Evolutionary conservation across 2,329 filamentous ascomycete genomes (phyloP).

Genomic region (Fusarium sp.): DNA sequence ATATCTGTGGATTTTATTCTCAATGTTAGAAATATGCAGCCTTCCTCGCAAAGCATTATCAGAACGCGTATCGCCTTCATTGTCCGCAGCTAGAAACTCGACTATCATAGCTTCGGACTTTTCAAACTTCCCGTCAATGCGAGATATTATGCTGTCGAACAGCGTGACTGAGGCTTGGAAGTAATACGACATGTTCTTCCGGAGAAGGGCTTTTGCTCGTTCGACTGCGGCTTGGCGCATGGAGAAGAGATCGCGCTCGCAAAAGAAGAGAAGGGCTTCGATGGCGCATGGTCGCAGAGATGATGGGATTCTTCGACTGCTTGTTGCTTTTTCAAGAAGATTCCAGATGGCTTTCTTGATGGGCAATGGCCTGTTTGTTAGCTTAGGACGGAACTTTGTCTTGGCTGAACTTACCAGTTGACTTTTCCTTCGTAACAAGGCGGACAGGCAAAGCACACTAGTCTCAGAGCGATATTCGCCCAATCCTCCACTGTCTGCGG

Average conservation of each 20-base stretch:
- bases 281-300: slow-evolving; percentile 41
- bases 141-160: slow-evolving; percentile 52
- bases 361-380: slow-evolving; percentile 41
- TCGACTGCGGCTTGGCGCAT: slow-evolving; percentile 47
- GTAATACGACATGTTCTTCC: slow-evolving; percentile 51
- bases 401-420: slow-evolving; percentile 44
- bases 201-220: slow-evolving; percentile 43
- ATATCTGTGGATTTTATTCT: slow-evolving; percentile 53
- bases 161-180: slow-evolving; percentile 50
- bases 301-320: slow-evolving; percentile 27
- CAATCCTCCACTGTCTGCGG: slow-evolving; percentile 41
- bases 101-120: slow-evolving; percentile 47
- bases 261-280: slow-evolving; percentile 51
- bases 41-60: slow-evolving; percentile 52
- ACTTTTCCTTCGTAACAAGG: slow-evolving; percentile 53
- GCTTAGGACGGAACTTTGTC: not conserved
- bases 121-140: slow-evolving; percentile 47
- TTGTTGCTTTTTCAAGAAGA: slow-evolving; percentile 41
- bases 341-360: slow-evolving; percentile 49
- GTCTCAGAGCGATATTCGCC: slow-evolving; percentile 35
- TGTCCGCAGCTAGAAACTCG: slow-evolving; percentile 42
- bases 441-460: slow-evolving; percentile 51
- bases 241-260: slow-evolving; percentile 49
- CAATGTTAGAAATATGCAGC: slow-evolving; percentile 53
- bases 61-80: slow-evolving; percentile 34